Percentiles rank a stretch among this genome's conserved stretches.
phyloP scores from a whole-genome alignment of 352 stramenopile genomes.

The Phytopythium montanum region DNA sequence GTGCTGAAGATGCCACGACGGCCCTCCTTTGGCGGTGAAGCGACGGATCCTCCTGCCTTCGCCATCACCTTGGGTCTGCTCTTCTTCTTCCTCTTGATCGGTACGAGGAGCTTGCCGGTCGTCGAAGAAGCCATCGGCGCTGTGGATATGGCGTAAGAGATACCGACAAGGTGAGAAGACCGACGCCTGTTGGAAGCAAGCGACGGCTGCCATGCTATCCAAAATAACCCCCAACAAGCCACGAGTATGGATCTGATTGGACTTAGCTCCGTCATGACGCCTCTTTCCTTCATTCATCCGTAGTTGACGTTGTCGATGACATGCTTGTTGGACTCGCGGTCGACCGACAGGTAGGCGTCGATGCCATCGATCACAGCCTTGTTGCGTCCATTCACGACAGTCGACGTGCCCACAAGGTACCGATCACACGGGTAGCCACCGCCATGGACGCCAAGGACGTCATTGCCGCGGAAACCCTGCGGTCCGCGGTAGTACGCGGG shows the following conservation, averaged over 20 bases:
- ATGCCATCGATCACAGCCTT: neutral
- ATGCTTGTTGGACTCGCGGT: neutral
- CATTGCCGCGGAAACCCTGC: constrained; percentile 53
- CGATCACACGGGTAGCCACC: constrained; percentile 62
- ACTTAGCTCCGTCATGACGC: neutral
- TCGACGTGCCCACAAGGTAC: constrained; percentile 44
- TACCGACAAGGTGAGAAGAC: neutral
- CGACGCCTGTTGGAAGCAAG: neutral
- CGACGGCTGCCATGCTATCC: neutral
- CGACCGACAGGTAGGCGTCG: neutral
- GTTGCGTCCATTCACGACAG: constrained; percentile 29
- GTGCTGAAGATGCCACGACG: neutral
- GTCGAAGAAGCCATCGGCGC: neutral
- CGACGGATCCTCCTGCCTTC: neutral
- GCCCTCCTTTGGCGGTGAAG: neutral
- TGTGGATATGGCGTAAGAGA: neutral
- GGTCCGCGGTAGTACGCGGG: constrained; percentile 51
- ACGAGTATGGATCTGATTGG: neutral
- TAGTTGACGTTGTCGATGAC: constrained; percentile 6
- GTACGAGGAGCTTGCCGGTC: neutral
- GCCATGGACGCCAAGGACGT: constrained; percentile 24
- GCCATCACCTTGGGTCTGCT: neutral
- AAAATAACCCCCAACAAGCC: neutral
- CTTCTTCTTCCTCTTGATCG: neutral
- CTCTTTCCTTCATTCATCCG: neutral